Base-by-base conservation (phyloP, 2,329 filamentous ascomycete genomes). In the Fusarium setosum region DNA sequence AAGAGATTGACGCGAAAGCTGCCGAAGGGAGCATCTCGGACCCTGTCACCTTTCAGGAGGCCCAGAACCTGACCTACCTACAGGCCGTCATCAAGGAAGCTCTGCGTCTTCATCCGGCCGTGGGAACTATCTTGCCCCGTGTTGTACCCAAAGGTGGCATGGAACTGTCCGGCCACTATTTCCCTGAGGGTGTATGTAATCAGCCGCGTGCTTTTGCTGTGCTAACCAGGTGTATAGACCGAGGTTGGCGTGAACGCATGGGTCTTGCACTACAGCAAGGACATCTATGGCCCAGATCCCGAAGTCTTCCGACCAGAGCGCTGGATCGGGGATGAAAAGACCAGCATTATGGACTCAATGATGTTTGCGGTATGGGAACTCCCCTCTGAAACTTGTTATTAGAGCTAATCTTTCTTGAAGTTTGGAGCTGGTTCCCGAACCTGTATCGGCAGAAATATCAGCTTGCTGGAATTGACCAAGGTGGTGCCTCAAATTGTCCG, bases 391-490 rank as follows among this genome's bases (percentile, higher is more conserved):
- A 13, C 24, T 29, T 13, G 23, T 18, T 15, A 24, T 26, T 17
- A 13, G 41, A 20, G 15, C 24, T 26, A 44, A 26, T 44, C 24
- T 29, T 44, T 31, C 13, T 20, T 45, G n/a, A 11, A 50, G 47
- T 50, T 50, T 40, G 47, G 47, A 50, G 47, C 31, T 13, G 47
- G 47, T 17, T 50, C 47, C 4, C 47, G 47, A 50, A 50, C 47
- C 47, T 50, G 34, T 26, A 50, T 50, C 21, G 47, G 47, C 32
- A 50, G 47, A 35, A 50, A 50, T n/a, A 50, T 50, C 47, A 50
- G 47, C 32, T 24, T 50, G 21, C 47, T 50, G 23, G 37, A 40
- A 21, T 13, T 40, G 37, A 40, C 37, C 20, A 40, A 40, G 49
- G 37, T 34, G 49, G 17, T 32, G 15, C 49, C 37, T 31, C 48